Conservation (phyloP, 495 filamentous ascomycete species). For the Friedmanniomyces endolithicus region DNA sequence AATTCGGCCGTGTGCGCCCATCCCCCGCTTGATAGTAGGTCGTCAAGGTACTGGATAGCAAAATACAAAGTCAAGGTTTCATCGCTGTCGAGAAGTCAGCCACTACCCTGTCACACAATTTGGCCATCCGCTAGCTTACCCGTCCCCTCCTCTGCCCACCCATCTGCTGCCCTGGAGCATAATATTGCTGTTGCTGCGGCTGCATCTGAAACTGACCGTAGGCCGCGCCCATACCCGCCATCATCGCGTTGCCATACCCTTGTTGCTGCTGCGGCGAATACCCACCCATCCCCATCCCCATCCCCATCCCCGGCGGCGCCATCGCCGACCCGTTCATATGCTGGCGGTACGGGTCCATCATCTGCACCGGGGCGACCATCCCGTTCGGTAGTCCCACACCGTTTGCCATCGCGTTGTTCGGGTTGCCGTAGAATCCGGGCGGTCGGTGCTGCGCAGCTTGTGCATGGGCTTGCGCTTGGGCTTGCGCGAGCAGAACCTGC, state of each 20-base stretch:
- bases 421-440: constrained; percentile 16
- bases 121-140: neutral
- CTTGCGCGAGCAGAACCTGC: constrained; percentile 43
- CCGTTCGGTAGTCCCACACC: neutral
- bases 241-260: neutral
- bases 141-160: constrained; percentile 8
- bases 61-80: neutral
- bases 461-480: constrained; percentile 19
- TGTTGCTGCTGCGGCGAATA: neutral
- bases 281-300: neutral
- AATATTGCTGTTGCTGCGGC: neutral
- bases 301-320: constrained; percentile 16
- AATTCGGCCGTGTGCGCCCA: too few species aligned
- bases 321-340: constrained; percentile 12
- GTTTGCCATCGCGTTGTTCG: constrained; percentile 14
- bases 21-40: neutral
- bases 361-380: neutral
- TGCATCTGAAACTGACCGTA: constrained; percentile 8
- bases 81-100: neutral
- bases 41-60: neutral
- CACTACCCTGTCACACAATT: neutral
- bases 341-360: constrained; percentile 11
- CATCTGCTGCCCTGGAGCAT: constrained; percentile 7
- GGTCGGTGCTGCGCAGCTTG: constrained; percentile 15
- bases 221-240: constrained; percentile 1